A percentile compares a stretch with the other conserved stretches of the same genome.
phyloP scores from a whole-genome alignment of 2,329 filamentous ascomycete species.

The Aspergillus aculeatinus region DNA sequence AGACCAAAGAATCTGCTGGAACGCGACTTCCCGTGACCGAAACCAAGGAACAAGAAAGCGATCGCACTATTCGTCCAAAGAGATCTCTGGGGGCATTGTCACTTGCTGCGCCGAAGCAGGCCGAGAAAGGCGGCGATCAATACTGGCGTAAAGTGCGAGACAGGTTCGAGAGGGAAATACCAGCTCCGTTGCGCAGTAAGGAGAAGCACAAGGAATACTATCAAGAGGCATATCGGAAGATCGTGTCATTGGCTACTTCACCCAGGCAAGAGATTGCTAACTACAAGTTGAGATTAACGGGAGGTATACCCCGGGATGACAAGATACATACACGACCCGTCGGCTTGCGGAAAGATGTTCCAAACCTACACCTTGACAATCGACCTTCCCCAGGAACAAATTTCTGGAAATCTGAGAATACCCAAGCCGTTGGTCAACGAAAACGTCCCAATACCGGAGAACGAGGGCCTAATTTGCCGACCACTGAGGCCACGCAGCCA shows the following conservation, averaged over 20 bases:
- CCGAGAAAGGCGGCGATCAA: slow-evolving; percentile 27
- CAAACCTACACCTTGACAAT: slow-evolving; percentile 35
- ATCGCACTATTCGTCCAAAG: slow-evolving; percentile 6
- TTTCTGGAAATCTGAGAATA: slow-evolving; percentile 14
- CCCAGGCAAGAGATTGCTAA: slow-evolving; percentile 21
- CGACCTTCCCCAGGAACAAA: slow-evolving; percentile 21
- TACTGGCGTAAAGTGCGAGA: slow-evolving; percentile 30
- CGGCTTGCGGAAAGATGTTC: slow-evolving; percentile 39
- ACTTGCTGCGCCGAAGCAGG: slow-evolving; percentile 12
- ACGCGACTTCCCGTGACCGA: slow-evolving; percentile 16
- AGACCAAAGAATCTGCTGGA: slow-evolving; percentile 16
- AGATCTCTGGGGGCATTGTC: slow-evolving; percentile 8
- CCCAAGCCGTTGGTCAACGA: slow-evolving; percentile 14
- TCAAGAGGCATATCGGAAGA: slow-evolving; percentile 22
- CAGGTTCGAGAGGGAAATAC: slow-evolving; percentile 28
- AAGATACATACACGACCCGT: slow-evolving; percentile 23
- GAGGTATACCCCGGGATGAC: slow-evolving; percentile 7
- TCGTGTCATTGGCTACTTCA: slow-evolving; percentile 23
- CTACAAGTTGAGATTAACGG: slow-evolving; percentile 20
- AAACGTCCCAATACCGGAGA: slow-evolving; percentile 38
- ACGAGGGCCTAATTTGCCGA: slow-evolving; percentile 36
- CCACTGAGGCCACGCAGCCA: slow-evolving; percentile 24
- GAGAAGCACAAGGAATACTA: slow-evolving; percentile 23
- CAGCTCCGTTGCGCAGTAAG: slow-evolving; percentile 17
- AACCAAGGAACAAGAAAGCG: slow-evolving; percentile 6